Evolutionary conservation across 2,329 filamentous ascomycete species (phyloP), one percentile per base, ranked within the genome.

Genomic region (Setomelanomma holmii): DNA sequence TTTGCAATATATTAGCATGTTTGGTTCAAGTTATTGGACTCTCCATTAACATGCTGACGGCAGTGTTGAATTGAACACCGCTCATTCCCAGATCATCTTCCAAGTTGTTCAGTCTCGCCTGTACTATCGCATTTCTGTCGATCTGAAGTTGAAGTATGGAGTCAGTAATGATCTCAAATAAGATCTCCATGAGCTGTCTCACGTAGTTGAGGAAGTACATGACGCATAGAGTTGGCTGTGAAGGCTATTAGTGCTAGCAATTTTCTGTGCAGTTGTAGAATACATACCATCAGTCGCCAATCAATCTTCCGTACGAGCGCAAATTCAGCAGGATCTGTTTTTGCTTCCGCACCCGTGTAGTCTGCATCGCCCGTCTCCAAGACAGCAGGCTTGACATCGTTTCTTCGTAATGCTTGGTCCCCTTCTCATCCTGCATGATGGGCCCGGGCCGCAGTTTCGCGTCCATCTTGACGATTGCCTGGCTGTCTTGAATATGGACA

Each of bases 51-150:
- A 61, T 88, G 86, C 52, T 87, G 76, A 20, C 75, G 60, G 30
- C 86, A 71, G 55, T 68, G 33, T 67, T 67, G 43, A 67, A 68
- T 33, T 71, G 59, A 17, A 63, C 56, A 19, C 63, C 69, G 17
- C 45, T 61, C 62, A 66, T 66, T 3, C 60, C 66, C 20, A 68
- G 51, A 45, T 89, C 86, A 0, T 77, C 73, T 49, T 87, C 82
- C 7, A 90, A 75, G 12, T 86, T 84, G 66, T 85, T 84, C 45
- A 89, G 76, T 6, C 83, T 80, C 0, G 87, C 87, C 4, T 86
- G 80, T 0, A 85, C 85, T 54, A 89, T 87, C 66, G 88, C 86
- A 68, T 87, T 86, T 19, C 85, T 79, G 62, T 87, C 85, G n/a
- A n/a, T n/a, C n/a, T n/a, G n/a, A n/a, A n/a, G n/a, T n/a, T n/a